Evolutionary conservation across 2,329 filamentous ascomycete genomes (phyloP), one percentile per base, ranked within the genome.

Genomic region (Grosmannia huntii): DNA sequence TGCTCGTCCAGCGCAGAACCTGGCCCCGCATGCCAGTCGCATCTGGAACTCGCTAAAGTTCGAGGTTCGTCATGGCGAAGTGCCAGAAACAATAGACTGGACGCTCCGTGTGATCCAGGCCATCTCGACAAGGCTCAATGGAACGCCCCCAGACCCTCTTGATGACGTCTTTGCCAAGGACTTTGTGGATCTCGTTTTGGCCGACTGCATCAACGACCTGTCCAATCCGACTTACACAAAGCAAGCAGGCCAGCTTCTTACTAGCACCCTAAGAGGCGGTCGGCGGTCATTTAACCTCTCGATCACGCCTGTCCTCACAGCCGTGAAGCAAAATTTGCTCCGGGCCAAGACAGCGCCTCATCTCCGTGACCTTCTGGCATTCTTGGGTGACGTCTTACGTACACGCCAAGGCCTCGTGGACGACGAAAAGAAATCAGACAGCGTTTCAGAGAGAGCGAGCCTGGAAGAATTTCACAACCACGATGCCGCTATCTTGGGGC

Each of bases 11-110:
- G 69, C 75, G 38, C 69, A 75, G 57, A 77, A 73, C 10, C 65
- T 83, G 16, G 70, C 70, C 1, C 79, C 80, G 0, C 75, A 77
- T 54, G 69, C 73, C 21, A 71, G 75, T 55, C 73, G 76, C 51
- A 75, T 82, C 53, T 84, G 81, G 81, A 72, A 73, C 33, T 80
- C 79, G n/a, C 75, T 84, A 53, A 84, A 83, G 65, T 83, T 82
- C 60, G 81, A 84, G 62, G 81, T 83, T 14, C 77, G 81, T 38
- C 82, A 83, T 57, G 81, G 81, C 14, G 81, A 84, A 60, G 73
- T 80, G 10, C 75, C 78, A 60, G 81, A 83, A 61, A 76, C 75
- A 0, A 78, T 83, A 16, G 76, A 80, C 65, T 76, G 76, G 3
- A 82, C 80, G 0, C 68, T 83, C 19, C 76, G 77, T 52, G 77